Evolutionary conservation across 345 rosid species (phyloP).

Genomic region (Ricinus communis): DNA sequence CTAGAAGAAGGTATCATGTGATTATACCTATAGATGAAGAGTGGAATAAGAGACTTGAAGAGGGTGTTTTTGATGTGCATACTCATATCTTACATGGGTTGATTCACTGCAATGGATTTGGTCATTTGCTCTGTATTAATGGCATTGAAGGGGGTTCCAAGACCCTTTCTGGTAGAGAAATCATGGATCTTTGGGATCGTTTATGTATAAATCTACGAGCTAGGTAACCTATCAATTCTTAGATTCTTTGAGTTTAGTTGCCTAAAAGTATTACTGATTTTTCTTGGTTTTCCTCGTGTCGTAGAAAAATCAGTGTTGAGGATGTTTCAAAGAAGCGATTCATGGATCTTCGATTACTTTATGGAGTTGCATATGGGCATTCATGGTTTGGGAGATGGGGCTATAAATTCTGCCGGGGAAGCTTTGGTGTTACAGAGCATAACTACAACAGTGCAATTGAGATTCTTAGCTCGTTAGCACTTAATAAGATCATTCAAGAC

Average conservation of each 20-base stretch:
- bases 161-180: constrained; percentile 66
- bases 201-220: constrained; percentile 54
- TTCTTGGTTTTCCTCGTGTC: background rate
- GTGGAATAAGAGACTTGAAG: constrained; percentile 64
- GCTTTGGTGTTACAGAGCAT: constrained; percentile 68
- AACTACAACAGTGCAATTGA: constrained; percentile 62
- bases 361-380: constrained; percentile 85
- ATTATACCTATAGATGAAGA: constrained; percentile 57
- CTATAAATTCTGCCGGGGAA: constrained; percentile 65
- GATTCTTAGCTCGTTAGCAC: constrained; percentile 55
- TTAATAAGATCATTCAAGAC: constrained; percentile 49
- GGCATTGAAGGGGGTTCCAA: constrained; percentile 80
- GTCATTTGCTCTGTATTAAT: constrained; percentile 77
- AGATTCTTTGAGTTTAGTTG: background rate
- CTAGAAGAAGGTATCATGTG: constrained; percentile 67
- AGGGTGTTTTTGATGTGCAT: constrained; percentile 46
- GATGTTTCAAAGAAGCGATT: constrained; percentile 68
- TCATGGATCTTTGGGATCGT: constrained; percentile 86
- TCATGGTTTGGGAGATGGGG: constrained; percentile 96
- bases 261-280: background rate
- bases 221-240: constrained; percentile 40
- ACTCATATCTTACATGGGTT: constrained; percentile 81
- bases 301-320: constrained; percentile 67
- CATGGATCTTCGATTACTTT: constrained; percentile 70
- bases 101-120: constrained; percentile 80